Evolutionary conservation across 2,329 filamentous ascomycete genomes (phyloP).

Genomic region (Aspergillus sp.): DNA sequence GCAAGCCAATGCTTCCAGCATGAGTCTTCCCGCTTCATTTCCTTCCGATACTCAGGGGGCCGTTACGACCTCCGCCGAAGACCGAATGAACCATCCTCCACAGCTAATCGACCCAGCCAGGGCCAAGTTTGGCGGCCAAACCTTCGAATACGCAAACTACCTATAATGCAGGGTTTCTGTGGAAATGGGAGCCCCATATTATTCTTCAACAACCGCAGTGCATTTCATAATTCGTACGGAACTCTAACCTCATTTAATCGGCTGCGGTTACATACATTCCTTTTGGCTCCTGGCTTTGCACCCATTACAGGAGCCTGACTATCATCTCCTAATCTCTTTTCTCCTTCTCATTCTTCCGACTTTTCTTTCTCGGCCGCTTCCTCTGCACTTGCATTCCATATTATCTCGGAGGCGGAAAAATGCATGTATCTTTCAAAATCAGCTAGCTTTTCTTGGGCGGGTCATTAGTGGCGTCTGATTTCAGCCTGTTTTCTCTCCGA

Average conservation of each 20-base stretch:
- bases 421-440: constrained; percentile 1
- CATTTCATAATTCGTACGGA: constrained; percentile 3
- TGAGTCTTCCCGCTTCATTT: constrained; percentile 40
- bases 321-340: neutral
- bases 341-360: neutral
- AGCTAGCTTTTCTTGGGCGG: neutral
- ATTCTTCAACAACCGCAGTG: neutral
- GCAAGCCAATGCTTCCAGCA: constrained; percentile 36
- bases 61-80: constrained; percentile 23
- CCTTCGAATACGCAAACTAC: constrained; percentile 37
- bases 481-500: neutral
- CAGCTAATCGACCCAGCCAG: constrained; percentile 30
- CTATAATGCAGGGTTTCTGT: constrained; percentile 9
- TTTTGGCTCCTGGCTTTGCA: neutral
- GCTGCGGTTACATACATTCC: neutral
- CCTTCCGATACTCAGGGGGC: constrained; percentile 29
- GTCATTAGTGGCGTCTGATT: constrained; percentile 5
- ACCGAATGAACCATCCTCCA: constrained; percentile 27
- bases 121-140: constrained; percentile 29
- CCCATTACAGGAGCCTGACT: neutral
- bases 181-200: neutral
- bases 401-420: neutral
- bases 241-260: constrained; percentile 3
- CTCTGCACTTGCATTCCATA: neutral
- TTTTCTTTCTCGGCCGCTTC: neutral